Evolutionary conservation across 2,329 filamentous ascomycete species (phyloP), one percentile per base, ranked within the genome.

Genomic region (Aaosphaeria pasadenensis): DNA sequence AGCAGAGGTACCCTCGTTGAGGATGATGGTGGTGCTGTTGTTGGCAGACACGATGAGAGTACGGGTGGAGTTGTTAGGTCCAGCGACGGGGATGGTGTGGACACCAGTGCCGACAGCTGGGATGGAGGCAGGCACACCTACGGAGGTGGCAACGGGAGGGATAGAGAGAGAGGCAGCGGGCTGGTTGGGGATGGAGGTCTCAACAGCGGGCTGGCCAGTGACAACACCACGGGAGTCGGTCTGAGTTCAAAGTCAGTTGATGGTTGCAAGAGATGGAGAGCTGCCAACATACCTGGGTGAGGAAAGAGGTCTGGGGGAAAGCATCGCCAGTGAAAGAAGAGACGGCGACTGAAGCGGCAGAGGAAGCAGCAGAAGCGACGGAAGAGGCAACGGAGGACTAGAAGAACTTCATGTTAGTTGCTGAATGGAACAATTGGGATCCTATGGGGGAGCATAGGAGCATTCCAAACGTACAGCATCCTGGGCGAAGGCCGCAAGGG

Each of bases 191-290:
- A 58, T 55, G 7, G 44, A 46, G 32, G 63, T 69, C 13, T 49
- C 59, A 30, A 52, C 51, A 5, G 53, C 49, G 9, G 62, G 54
- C 53, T 55, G 51, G 53, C 64, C 66, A 30, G 66, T 70, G 4
- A 69, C 56, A 9, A 70, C 65, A 43, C 65, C 65, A 30, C 59
- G 58, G 29, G 66, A 68, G 59, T 69, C 59, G 52, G 67, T 67
- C 59, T 61, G 51, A 52, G 62, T 64, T 24, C 17, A 3, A 24
- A 24, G 2, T 24, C 17, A 29, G 66, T 70, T 5, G 68, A 55
- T 9, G 69, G 64, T 42, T 63, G 63, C 30, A 60, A 57, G 29
- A 63, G 17, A 24, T 66, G 59, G 68, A 59, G 50, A 66, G 66
- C 58, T 60, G 48, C 40, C 47, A 46, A 24, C 17, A 24, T 24